These are phyloP conservation scores for Tetraselmis chui DNA, from an alignment of 139 green algal genomes.

Conservation along the genomic window DNA sequence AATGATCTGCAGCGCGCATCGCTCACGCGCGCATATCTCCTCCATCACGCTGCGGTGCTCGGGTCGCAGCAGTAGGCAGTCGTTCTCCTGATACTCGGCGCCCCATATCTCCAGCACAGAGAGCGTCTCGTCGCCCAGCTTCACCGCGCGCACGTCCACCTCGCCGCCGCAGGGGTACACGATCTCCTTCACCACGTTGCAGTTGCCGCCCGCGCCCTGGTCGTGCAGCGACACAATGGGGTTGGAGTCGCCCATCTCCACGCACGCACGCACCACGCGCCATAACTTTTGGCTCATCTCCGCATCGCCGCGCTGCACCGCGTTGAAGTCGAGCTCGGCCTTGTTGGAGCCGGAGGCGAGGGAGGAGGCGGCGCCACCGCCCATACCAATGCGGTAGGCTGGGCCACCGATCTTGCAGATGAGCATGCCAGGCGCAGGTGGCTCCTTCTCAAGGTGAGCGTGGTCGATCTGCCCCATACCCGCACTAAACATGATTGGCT, in stretches of 20 bases:
- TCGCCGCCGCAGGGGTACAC: slow-evolving; percentile 93
- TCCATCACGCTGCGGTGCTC: slow-evolving; percentile 67
- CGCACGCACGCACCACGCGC: slow-evolving; percentile 92
- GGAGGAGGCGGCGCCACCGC: slow-evolving; percentile 86
- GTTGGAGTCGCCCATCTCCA: slow-evolving; percentile 90
- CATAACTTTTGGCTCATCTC: slow-evolving; percentile 98
- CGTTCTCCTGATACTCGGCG: slow-evolving; percentile 99
- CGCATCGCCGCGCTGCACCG: slow-evolving; percentile 94
- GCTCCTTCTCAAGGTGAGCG: slow-evolving; percentile 63
- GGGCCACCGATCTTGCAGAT: slow-evolving; percentile 98
- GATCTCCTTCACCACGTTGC: slow-evolving; percentile 99
- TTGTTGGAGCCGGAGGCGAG: slow-evolving; percentile 67
- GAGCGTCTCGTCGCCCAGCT: slow-evolving; percentile 93
- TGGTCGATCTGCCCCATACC: slow-evolving; percentile 91
- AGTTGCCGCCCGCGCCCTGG: slow-evolving; percentile 96
- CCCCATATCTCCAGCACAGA: slow-evolving; percentile 99
- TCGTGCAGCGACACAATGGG: slow-evolving; percentile 89
- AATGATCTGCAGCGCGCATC: slow-evolving; percentile 91
- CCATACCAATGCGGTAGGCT: slow-evolving; percentile 98
- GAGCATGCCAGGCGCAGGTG: slow-evolving; percentile 84
- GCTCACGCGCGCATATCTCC: slow-evolving; percentile 83
- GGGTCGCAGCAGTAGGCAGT: slow-evolving; percentile 82
- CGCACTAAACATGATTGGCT: slow-evolving; percentile 99
- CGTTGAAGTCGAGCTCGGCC: slow-evolving; percentile 97
- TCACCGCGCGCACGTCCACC: slow-evolving; percentile 87